phyloP scores from a whole-genome alignment of 2,329 filamentous ascomycete genomes.

The Nigrograna mackinnonii region DNA sequence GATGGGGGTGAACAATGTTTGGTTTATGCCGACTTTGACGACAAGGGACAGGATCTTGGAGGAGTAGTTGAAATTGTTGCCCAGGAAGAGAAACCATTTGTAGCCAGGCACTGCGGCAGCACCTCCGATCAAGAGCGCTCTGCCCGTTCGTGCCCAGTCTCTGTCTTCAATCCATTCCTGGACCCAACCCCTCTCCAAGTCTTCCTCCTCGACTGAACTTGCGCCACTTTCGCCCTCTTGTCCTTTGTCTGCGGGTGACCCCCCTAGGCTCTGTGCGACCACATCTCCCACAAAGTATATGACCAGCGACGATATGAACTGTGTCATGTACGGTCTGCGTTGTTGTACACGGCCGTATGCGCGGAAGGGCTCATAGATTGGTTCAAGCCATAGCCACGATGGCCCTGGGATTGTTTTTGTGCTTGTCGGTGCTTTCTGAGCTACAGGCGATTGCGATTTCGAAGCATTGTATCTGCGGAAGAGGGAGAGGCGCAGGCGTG shows the following conservation, averaged over 20 bases:
- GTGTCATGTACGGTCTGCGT: slow-evolving; percentile 75
- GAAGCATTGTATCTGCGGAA: no score
- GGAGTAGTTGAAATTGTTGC: slow-evolving; percentile 80
- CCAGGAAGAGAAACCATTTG: slow-evolving; percentile 82
- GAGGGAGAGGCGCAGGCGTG: no score
- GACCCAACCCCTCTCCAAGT: slow-evolving; percentile 39
- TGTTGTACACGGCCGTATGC: slow-evolving; percentile 73
- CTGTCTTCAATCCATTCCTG: slow-evolving; percentile 47
- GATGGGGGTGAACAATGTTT: slow-evolving; percentile 75
- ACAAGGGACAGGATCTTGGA: slow-evolving; percentile 72
- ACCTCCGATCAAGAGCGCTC: slow-evolving; percentile 75
- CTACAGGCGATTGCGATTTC: slow-evolving; percentile 11
- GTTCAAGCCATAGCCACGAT: slow-evolving; percentile 51
- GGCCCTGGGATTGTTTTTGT: slow-evolving; percentile 45
- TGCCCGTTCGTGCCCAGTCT: slow-evolving; percentile 60
- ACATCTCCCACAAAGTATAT: slow-evolving; percentile 82
- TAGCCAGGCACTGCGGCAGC: slow-evolving; percentile 77
- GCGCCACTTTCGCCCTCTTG: slow-evolving; percentile 2
- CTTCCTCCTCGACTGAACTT: slow-evolving; percentile 10
- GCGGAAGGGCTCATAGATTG: slow-evolving; percentile 49
- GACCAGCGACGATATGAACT: slow-evolving; percentile 73
- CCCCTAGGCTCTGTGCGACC: slow-evolving; percentile 69
- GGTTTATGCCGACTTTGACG: slow-evolving; percentile 80
- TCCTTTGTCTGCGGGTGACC: slow-evolving; percentile 17
- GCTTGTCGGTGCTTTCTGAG: slow-evolving; percentile 18